Evolutionary conservation across 495 filamentous ascomycete species (phyloP).

Genomic region (Penicillium egyptiacum): DNA sequence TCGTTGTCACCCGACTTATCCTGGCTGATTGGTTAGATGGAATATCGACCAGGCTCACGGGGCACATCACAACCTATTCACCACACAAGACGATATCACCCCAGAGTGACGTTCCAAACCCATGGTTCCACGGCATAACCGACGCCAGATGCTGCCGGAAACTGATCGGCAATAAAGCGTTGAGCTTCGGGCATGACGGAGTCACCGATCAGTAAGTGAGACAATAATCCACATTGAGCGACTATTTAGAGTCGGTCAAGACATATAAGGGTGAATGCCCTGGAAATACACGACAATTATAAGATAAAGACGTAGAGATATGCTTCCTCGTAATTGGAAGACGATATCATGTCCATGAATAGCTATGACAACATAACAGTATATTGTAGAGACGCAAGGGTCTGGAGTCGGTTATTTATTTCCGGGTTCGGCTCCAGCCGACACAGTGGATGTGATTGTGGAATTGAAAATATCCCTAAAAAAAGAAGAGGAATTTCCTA

Average conservation of each 20-base stretch:
- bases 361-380: not conserved
- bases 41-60: not conserved
- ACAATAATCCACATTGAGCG: conserved; percentile 9
- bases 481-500: not conserved
- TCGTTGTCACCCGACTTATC: not conserved
- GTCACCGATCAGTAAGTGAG: conserved; percentile 19
- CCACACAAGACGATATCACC: conserved; percentile 5
- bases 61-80: not conserved
- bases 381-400: not conserved
- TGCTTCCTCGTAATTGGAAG: not conserved
- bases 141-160: not conserved
- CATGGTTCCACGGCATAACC: not conserved
- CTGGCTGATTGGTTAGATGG: not conserved
- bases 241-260: conserved; percentile 1
- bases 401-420: not conserved
- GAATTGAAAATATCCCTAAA: not conserved
- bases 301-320: not conserved
- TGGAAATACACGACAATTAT: not conserved
- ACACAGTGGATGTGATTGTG: not conserved
- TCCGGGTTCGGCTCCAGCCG: not conserved
- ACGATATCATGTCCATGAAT: not conserved
- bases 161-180: not conserved
- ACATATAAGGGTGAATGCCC: not conserved
- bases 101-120: not conserved
- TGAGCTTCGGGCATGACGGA: conserved; percentile 3